A percentile compares a stretch with the other conserved stretches of the same genome.
Conservation (phyloP, 2,329 filamentous ascomycete genomes). For the Colletotrichum limetticola region DNA sequence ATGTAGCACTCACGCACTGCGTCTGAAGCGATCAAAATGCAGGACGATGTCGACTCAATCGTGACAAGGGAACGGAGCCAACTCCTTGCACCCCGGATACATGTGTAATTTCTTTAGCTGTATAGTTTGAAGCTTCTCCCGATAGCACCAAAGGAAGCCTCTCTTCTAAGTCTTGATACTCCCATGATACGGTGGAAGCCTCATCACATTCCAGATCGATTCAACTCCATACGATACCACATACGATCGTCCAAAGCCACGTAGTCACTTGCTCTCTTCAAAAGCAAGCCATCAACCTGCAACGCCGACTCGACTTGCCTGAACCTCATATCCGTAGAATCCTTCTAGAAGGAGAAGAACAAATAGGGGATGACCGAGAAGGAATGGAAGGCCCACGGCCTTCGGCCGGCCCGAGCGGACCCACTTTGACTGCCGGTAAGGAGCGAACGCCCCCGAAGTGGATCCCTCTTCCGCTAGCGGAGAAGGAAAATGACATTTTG, state of each 20-base stretch:
- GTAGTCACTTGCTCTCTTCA: not conserved
- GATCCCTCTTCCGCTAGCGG: not conserved
- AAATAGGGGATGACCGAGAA: not conserved
- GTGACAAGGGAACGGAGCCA: too few relatives aligned
- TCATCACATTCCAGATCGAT: not conserved
- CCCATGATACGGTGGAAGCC: not conserved
- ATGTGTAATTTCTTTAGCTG: too few relatives aligned
- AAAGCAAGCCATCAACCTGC: too few relatives aligned
- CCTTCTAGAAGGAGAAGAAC: slow-evolving; percentile 6
- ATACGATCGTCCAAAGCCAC: not conserved
- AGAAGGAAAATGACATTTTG: slow-evolving; percentile 28
- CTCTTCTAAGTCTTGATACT: not conserved
- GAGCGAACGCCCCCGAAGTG: slow-evolving; percentile 10
- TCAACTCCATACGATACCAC: not conserved
- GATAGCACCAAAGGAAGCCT: not conserved
- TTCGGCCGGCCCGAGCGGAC: slow-evolving; percentile 16
- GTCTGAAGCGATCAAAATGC: too few relatives aligned
- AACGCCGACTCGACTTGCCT: not conserved
- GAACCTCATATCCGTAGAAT: not conserved
- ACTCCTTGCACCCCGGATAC: too few relatives aligned
- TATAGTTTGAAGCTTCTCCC: not conserved
- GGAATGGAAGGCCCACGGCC: not conserved
- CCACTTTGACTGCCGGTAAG: slow-evolving; percentile 2
- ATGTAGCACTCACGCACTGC: too few relatives aligned
- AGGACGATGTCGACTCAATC: too few relatives aligned